phyloP scores from a whole-genome alignment of 805 yeast species.

The Candida ficus region DNA sequence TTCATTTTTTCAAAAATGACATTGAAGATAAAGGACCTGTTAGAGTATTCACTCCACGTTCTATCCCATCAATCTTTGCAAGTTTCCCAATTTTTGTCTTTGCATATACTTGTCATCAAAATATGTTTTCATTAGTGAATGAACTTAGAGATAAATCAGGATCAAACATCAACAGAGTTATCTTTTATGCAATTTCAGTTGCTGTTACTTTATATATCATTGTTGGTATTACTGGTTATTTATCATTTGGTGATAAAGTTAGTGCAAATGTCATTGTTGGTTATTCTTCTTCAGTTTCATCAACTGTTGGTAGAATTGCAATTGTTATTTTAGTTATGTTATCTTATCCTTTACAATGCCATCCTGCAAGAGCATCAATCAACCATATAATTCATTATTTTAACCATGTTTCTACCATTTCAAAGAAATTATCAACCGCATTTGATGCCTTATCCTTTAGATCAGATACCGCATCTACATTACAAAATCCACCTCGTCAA shows the following conservation, averaged over 20 bases:
- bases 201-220: conserved; percentile 59
- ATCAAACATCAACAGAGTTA: conserved; percentile 40
- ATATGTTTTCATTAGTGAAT: conserved; percentile 84
- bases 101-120: conserved; percentile 95
- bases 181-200: conserved; percentile 47
- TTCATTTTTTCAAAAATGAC: conserved; percentile 61
- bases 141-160: conserved; percentile 60
- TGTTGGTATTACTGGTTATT: conserved; percentile 80
- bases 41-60: conserved; percentile 40
- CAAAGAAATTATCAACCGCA: conserved; percentile 18
- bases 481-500: background rate
- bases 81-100: conserved; percentile 90
- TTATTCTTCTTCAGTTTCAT: conserved; percentile 60
- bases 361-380: conserved; percentile 81
- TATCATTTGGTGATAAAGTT: conserved; percentile 80
- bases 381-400: conserved; percentile 63
- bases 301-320: conserved; percentile 75
- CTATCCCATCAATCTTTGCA: conserved; percentile 46
- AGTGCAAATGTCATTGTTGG: conserved; percentile 74
- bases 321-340: conserved; percentile 76
- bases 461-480: conserved; percentile 3
- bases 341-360: conserved; percentile 87
- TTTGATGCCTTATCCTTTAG: conserved; percentile 7
- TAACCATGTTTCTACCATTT: conserved; percentile 22
- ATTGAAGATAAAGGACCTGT: conserved; percentile 49